Percentiles rank a stretch among this genome's conserved stretches.
Conservation (phyloP, 1,284 basidiomycete genomes). For the Sphagnurus paluster region DNA sequence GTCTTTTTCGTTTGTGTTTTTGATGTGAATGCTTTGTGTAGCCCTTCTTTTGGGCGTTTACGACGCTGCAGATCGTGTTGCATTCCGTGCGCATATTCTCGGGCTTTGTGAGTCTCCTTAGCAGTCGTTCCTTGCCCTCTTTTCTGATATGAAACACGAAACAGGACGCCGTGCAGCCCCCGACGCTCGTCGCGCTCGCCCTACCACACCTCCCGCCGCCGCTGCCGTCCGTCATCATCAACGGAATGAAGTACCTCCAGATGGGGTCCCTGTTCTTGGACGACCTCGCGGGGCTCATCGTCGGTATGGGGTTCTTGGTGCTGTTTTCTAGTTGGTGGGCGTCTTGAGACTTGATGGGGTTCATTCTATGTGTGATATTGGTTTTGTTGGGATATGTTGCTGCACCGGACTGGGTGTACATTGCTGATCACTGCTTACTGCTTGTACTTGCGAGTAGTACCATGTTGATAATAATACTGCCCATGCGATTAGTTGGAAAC, state of each 20-base stretch:
- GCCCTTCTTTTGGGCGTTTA: constrained; percentile 81
- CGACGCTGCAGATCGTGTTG: constrained; percentile 64
- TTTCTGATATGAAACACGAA: not conserved
- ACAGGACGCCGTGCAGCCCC: constrained; percentile 60
- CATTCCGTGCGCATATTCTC: constrained; percentile 71
- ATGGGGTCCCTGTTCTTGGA: constrained; percentile 66
- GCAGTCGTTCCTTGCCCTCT: not conserved
- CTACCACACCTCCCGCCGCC: constrained; percentile 67
- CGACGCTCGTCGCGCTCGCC: constrained; percentile 56
- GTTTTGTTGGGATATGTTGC: no score
- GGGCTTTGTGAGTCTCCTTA: constrained; percentile 54
- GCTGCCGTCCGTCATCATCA: constrained; percentile 58
- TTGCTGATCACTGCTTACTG: no score
- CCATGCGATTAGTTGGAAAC: no score
- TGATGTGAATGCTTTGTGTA: constrained; percentile 26
- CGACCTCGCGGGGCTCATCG: constrained; percentile 63
- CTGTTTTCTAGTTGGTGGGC: constrained; percentile 52
- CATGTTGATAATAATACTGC: not conserved
- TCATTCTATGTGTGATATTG: no score
- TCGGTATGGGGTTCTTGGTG: constrained; percentile 65
- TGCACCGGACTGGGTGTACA: not conserved
- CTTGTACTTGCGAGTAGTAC: no score
- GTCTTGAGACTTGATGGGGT: no score
- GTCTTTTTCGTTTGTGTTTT: constrained; percentile 4
- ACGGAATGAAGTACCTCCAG: constrained; percentile 63